Conservation (phyloP, 768 basidiomycete species). For the Kondoa subrosea region DNA sequence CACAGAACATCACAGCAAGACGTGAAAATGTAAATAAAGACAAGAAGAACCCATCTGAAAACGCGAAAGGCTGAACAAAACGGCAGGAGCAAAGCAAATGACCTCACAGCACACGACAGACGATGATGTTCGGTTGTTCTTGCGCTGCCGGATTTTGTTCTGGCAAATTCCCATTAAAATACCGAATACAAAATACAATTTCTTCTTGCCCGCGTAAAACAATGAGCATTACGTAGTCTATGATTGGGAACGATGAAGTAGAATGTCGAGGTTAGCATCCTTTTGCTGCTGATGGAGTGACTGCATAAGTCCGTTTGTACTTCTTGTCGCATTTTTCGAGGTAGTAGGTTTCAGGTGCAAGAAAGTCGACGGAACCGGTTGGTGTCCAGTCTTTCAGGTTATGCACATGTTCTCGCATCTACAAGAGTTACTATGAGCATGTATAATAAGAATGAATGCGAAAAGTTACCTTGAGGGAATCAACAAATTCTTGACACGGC, state of each 20-base stretch:
- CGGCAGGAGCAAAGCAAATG: too few relatives aligned
- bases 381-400: constrained; percentile 72
- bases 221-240: too few relatives aligned
- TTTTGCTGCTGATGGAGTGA: constrained; percentile 23
- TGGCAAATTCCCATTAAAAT: too few relatives aligned
- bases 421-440: neutral
- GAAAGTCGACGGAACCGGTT: constrained; percentile 68
- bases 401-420: constrained; percentile 96
- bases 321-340: constrained; percentile 75
- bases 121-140: too few relatives aligned
- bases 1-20: too few relatives aligned
- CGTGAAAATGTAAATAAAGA: too few relatives aligned
- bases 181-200: too few relatives aligned
- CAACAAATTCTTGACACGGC: constrained; percentile 78
- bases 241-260: neutral
- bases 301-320: constrained; percentile 73
- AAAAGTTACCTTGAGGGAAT: constrained; percentile 43
- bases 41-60: too few relatives aligned
- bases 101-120: too few relatives aligned
- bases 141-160: too few relatives aligned
- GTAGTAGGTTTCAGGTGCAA: constrained; percentile 89
- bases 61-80: too few relatives aligned
- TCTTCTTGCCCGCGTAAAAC: too few relatives aligned
- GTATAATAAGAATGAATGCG: neutral
- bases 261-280: neutral